Base-by-base conservation (phyloP, 164 flowering plant genomes). In the Vitis cinerea region DNA sequence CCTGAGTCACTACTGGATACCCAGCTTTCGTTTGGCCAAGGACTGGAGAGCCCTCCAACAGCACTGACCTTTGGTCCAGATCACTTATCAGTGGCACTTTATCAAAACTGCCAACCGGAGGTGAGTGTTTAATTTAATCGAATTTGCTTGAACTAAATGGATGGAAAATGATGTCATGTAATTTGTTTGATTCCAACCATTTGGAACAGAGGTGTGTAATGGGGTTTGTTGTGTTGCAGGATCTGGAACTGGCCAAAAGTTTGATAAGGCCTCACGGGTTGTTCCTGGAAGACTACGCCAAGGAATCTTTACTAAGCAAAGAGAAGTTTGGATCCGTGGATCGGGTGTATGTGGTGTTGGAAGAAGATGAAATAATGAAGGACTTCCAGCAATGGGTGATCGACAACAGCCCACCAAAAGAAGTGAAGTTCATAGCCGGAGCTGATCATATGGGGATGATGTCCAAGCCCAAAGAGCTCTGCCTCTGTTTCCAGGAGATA, bases 361-460 rank as follows among this genome's bases (percentile, higher is more conserved):
- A 13, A 0, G 64, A 73, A 27, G 83, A 77, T 31, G 64, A 64
- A 23, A 61, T 10, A 9, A 72, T 74, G 4, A 15, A 56, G 0
- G 56, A 16, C 48, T 1, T 76, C 47, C 75, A 76, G 54, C 54
- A 11, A 8, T 71, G 78, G 79, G 82, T 56, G 55, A 59, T 74
- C 80, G 1, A 68, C 76, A 2, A 78, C 6, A 15, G 19, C 29
- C 68, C 68, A 14, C 64, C 55, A 14, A 59, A 65, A 2, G 78
- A 78, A 61, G 80, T 76, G 59, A 80, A 56, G 51, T 66, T 48
- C 44, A 76, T 83, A 0, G 9, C 49, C 3, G 71, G 61, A 1
- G 50, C 66, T 10, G 71, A 16, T 47, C 75, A 72, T 17, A 72
- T 81, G 82, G 59, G 68, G 1, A 83, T 80, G 86, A 27, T 83